Conservation (phyloP, 1,284 basidiomycete species). For the Coniophora puteana region DNA sequence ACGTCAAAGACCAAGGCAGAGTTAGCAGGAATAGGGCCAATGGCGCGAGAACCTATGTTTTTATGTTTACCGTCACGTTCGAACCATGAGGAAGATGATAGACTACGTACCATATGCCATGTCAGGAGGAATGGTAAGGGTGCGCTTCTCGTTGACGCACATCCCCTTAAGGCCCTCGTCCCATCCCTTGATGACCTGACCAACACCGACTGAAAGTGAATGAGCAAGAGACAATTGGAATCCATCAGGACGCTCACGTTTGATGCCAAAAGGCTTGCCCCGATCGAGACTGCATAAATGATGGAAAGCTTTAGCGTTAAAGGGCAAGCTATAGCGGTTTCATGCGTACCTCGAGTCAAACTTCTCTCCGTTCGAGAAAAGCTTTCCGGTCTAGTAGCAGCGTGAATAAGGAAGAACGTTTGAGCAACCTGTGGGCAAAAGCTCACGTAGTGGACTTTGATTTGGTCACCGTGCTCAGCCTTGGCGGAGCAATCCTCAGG, state of each 20-base stretch:
- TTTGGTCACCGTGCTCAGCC: constrained; percentile 60
- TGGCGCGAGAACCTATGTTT: constrained; percentile 71
- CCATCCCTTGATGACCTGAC: constrained; percentile 86
- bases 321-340: background rate
- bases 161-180: constrained; percentile 78
- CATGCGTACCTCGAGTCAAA: constrained; percentile 75
- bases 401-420: background rate
- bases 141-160: constrained; percentile 90
- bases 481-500: constrained; percentile 59
- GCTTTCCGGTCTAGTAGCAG: constrained; percentile 61
- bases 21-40: constrained; percentile 81
- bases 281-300: constrained; percentile 53
- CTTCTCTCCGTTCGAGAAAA: constrained; percentile 69
- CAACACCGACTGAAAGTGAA: constrained; percentile 60
- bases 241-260: constrained; percentile 41
- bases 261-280: constrained; percentile 61
- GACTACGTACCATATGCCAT: constrained; percentile 75
- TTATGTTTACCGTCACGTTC: background rate
- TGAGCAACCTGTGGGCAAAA: background rate
- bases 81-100: too few species aligned
- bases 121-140: constrained; percentile 80
- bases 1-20: constrained; percentile 89
- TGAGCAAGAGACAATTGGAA: background rate
- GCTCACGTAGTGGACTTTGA: constrained; percentile 79
- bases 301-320: constrained; percentile 1